Percentiles rank a stretch among this genome's conserved stretches.
These are phyloP conservation scores for Aegilops umbellulata DNA, from an alignment of 176 grass and related monocot genomes.

Conservation along the genomic window DNA sequence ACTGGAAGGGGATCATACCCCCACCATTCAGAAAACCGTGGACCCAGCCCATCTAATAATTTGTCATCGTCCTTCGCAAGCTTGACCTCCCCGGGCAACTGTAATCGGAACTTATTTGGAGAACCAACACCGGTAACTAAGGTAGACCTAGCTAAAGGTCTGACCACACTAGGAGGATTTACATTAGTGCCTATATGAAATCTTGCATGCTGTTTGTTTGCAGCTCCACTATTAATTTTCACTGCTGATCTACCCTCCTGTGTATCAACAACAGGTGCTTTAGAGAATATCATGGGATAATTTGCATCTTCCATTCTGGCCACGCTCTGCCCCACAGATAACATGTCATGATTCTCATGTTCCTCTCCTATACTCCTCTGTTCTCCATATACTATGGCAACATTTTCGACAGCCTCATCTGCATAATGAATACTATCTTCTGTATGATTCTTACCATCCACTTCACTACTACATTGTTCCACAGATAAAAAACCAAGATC, in stretches of 20 bases:
- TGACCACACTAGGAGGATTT: constrained; percentile 7
- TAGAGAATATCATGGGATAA: not conserved
- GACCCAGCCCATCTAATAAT: constrained; percentile 78
- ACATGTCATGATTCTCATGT: not conserved
- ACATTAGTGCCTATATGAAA: constrained; percentile 3
- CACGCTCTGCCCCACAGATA: constrained; percentile 4
- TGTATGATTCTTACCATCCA: constrained; percentile 10
- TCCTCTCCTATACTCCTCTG: constrained; percentile 12
- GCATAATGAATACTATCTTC: not conserved
- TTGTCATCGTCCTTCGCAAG: constrained; percentile 68
- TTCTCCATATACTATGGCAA: not conserved
- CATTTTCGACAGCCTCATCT: not conserved
- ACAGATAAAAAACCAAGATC: not conserved
- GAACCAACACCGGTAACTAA: constrained; percentile 82
- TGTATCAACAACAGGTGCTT: constrained; percentile 5
- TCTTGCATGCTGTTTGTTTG: constrained; percentile 28
- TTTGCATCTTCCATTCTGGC: not conserved
- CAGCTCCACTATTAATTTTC: not conserved
- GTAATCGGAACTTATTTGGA: constrained; percentile 63
- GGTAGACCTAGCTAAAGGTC: constrained; percentile 25
- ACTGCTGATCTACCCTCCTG: not conserved
- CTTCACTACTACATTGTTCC: not conserved
- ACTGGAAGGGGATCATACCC: constrained; percentile 74
- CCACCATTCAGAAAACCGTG: constrained; percentile 85
- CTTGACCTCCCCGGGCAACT: constrained; percentile 75